Base-by-base conservation (phyloP, 1,284 basidiomycete species). In the Malassezia cuniculi region DNA sequence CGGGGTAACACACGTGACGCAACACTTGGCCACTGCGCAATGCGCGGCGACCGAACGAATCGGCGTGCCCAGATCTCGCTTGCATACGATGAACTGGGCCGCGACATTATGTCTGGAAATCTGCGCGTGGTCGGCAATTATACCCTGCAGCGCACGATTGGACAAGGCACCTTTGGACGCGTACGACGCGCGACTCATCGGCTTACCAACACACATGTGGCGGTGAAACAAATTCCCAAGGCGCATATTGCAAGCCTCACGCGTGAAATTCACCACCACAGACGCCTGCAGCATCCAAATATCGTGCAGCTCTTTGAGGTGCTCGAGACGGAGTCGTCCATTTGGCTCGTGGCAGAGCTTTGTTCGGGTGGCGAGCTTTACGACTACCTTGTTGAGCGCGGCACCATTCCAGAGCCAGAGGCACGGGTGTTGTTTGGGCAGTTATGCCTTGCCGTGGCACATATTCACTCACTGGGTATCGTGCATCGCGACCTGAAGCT, bases 221-320 rank as follows among this genome's bases (percentile, higher is more conserved):
- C 90, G 36, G 82, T 97, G 71, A 97, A 97, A 71, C 89, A 95
- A 70, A 86, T 97, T 48, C 86, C 90, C 25, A 95, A 95, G 70
- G 85, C 34, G 74, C 85, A 18, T 27, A 65, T 47, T 34, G 68
- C 50, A 76, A 84, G 31, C 34, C 76, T 97, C 34, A 97, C 89
- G 10, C 78, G 93, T 50, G 93, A 97, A 71, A 90, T 97, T 43
- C 90, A 97, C 63, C 90, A 97, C 62, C 93, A 97, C 70, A 82
- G 93, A 21, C 80, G 86, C 33, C 76, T 97, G 6, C 90, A 94
- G 64, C 90, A 97, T 61, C 85, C 85, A 0, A 78, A 94, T 63
- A 78, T 95, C 60, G 82, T 86, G 21, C 86, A 94, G 66, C 80
- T 97, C 63, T 94, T 83, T 72, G 93, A 97, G 69, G 85, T 97